These are phyloP conservation scores for Paraurostyla sp. DNA, from an alignment of 73 alveolate genomes.

Conservation along the genomic window DNA sequence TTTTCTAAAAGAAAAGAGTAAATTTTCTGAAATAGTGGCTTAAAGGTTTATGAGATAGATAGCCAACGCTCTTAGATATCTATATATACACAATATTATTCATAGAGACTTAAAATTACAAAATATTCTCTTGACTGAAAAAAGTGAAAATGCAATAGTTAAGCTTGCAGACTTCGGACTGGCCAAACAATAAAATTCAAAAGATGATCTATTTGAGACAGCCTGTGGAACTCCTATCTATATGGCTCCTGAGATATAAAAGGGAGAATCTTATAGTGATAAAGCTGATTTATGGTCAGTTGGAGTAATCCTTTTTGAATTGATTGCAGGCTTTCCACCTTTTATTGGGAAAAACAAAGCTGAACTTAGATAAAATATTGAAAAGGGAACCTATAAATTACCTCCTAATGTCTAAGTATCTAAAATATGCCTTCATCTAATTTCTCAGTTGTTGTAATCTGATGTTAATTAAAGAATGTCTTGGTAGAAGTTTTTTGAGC, in stretches of 20 bases:
- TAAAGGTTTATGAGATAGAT: slow-evolving; percentile 35
- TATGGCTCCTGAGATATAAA: slow-evolving; percentile 83
- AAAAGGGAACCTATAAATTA: slow-evolving; percentile 35
- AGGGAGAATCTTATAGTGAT: slow-evolving; percentile 57
- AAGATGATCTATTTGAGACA: slow-evolving; percentile 74
- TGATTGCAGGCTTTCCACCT: slow-evolving; percentile 79
- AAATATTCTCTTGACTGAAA: slow-evolving; percentile 72
- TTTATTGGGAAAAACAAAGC: slow-evolving; percentile 46
- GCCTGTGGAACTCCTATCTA: slow-evolving; percentile 84
- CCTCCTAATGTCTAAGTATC: slow-evolving; percentile 58
- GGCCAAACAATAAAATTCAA: slow-evolving; percentile 44
- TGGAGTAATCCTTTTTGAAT: slow-evolving; percentile 78
- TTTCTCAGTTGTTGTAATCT: slow-evolving; percentile 41
- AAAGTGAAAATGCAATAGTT: slow-evolving; percentile 46
- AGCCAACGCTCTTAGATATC: slow-evolving; percentile 47
- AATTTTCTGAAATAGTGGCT: not conserved
- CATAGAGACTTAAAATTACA: slow-evolving; percentile 80
- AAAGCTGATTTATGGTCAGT: slow-evolving; percentile 85
- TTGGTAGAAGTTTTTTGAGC: slow-evolving; percentile 76
- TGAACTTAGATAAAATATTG: slow-evolving; percentile 54
- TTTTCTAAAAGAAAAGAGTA: slow-evolving; percentile 29
- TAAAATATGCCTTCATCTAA: slow-evolving; percentile 53
- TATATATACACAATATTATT: slow-evolving; percentile 59
- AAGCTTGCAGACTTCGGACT: slow-evolving; percentile 85
- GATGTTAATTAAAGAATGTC: slow-evolving; percentile 69